Conservation (phyloP, 179 eudicot genomes). For the Spinacia oleracea region DNA sequence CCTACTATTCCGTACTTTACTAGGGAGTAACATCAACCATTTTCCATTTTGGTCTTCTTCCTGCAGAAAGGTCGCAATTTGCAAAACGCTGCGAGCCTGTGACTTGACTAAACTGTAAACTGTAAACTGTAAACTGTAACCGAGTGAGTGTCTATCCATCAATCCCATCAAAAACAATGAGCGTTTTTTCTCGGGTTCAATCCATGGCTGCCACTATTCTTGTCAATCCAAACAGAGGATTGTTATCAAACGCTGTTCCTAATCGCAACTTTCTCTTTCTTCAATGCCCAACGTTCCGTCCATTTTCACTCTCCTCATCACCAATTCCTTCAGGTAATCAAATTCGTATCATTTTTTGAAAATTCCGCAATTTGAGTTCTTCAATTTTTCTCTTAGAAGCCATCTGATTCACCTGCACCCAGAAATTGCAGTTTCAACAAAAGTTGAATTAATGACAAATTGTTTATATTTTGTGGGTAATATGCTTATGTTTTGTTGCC, state of each 20-base stretch:
- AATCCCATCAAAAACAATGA: constrained; percentile 3
- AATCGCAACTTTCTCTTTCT: not conserved
- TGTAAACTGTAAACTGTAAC: not conserved
- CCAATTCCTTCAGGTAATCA: constrained; percentile 28
- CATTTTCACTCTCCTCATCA: constrained; percentile 24
- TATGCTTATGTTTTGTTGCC: not conserved
- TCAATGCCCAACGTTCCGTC: not conserved
- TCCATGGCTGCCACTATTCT: constrained; percentile 29
- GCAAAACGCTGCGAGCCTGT: no score
- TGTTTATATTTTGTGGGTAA: constrained; percentile 5
- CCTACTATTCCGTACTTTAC: no score
- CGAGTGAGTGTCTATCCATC: not conserved
- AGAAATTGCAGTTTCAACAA: not conserved
- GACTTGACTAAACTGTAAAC: no score
- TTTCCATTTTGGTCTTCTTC: no score
- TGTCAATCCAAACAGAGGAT: constrained; percentile 4
- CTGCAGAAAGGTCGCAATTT: no score
- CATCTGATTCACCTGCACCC: not conserved
- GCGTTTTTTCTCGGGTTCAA: constrained; percentile 17
- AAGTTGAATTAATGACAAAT: not conserved
- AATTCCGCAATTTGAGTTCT: not conserved
- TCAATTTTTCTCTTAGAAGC: not conserved
- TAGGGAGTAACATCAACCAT: no score
- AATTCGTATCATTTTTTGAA: not conserved
- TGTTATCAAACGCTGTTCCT: constrained; percentile 4